Conservation (phyloP, 306 rosid genomes). For the Dalbergia cochinchinensis region DNA sequence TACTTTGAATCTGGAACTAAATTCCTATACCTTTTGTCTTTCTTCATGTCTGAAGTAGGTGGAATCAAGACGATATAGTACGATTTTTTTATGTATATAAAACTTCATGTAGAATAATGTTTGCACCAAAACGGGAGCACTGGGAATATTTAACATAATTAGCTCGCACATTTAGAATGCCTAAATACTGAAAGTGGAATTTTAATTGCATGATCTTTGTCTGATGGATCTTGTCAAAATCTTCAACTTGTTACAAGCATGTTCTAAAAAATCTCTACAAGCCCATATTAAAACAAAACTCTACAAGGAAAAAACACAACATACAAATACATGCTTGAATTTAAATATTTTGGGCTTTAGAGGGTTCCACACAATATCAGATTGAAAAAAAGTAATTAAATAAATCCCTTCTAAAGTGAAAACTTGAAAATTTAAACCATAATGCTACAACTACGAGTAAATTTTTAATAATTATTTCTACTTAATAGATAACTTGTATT, state of each 20-base stretch:
- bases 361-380: too few relatives aligned
- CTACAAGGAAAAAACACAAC: neutral
- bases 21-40: slow-evolving; percentile 41
- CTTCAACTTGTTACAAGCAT: neutral
- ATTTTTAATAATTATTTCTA: too few relatives aligned
- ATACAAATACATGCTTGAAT: neutral
- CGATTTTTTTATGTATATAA: neutral
- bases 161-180: neutral
- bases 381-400: too few relatives aligned
- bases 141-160: slow-evolving; percentile 16
- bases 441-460: too few relatives aligned
- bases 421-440: too few relatives aligned
- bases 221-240: neutral
- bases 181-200: neutral
- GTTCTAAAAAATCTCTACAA: neutral
- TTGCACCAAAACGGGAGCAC: neutral
- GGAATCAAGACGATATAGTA: slow-evolving; percentile 13
- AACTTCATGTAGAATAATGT: neutral
- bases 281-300: neutral
- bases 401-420: too few relatives aligned
- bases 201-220: neutral
- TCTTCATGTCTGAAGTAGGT: slow-evolving; percentile 46
- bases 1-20: slow-evolving; percentile 39
- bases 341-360: neutral
- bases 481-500: too few relatives aligned